Base-by-base conservation (phyloP, 2,329 filamentous ascomycete species). In the Colletotrichum zoysiae region DNA sequence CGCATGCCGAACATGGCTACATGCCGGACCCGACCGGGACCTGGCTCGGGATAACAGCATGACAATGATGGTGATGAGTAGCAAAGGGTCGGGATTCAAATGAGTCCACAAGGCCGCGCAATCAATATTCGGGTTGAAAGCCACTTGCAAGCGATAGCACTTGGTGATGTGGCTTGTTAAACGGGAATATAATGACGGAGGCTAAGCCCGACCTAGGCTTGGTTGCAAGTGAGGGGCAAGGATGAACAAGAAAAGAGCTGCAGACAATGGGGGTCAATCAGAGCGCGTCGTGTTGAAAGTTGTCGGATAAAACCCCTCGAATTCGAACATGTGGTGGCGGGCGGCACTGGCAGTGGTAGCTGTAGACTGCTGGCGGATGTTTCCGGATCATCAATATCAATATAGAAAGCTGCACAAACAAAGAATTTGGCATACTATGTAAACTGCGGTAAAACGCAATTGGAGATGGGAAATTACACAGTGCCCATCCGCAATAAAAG, bases 41-140 rank as follows among this genome's bases (percentile, higher is more conserved):
- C 65, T n/a, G 35, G 18, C 16, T 55, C 69, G 69, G 16, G 20
- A 40, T 20, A 46, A 53, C 38, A 71, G 35, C 69, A 71, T 71
- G 11, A 42, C 14, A 26, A 44, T 18, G 44, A n/a, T 30, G 23
- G n/a, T 40, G 14, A 38, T 46, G 30, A 30, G 30, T 40, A 33
- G 9, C 8, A 12, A 30, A 23, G 33, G n/a, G 33, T 18, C 60
- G 35, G n/a, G 12, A 3, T 42, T 9, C n/a, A 40, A 26, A 2
- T 2, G 20, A 12, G 4, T 56, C 33, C n/a, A 57, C 20, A 40
- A 20, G 38, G 38, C 33, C 9, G 55, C 55, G n/a, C 16, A 20
- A 14, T 40, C 33, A 40, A 8, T 57, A 0, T 12, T 35, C 3
- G 44, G 44, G 14, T 46, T 11, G 44, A 23, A 40, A 23, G 18